phyloP scores from a whole-genome alignment of 176 grass and related monocot genomes.

The Oryza rufipogon region DNA sequence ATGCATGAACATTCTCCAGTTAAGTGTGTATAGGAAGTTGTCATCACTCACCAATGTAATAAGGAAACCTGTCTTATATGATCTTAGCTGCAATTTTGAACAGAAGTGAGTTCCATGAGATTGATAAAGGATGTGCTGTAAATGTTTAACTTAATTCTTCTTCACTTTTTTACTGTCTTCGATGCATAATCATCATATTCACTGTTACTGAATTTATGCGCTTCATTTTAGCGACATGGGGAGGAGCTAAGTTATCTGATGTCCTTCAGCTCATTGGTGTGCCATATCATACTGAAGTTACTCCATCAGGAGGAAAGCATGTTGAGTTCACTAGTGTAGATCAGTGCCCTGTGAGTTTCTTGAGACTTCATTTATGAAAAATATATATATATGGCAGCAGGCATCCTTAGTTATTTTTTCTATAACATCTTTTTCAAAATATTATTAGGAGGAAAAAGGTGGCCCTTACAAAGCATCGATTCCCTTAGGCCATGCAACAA shows the following conservation, averaged over 20 bases:
- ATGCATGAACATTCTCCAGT: neutral
- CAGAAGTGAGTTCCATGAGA: neutral
- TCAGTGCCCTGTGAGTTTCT: conserved; percentile 60
- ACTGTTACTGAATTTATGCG: neutral
- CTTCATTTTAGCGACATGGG: conserved; percentile 60
- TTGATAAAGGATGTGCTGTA: neutral
- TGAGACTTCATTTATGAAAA: neutral
- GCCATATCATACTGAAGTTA: conserved; percentile 48
- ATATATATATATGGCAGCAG: neutral
- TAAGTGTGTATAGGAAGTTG: neutral
- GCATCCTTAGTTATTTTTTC: conserved; percentile 30
- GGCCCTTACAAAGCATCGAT: conserved; percentile 87
- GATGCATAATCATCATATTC: neutral
- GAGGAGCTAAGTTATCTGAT: conserved; percentile 70
- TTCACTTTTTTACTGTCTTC: neutral
- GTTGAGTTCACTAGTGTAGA: conserved; percentile 66
- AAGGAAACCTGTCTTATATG: neutral
- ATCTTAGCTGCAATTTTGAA: neutral
- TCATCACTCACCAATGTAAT: no score
- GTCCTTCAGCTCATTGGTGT: conserved; percentile 54
- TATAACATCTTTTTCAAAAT: neutral
- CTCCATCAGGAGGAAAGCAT: conserved; percentile 58
- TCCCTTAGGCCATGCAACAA: conserved; percentile 61
- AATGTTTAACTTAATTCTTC: neutral
- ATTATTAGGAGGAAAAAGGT: conserved; percentile 76